Percentiles rank a stretch among this genome's conserved stretches.
Evolutionary conservation across 1,139 yeast species (phyloP).

Genomic region (Taphrina communis): DNA sequence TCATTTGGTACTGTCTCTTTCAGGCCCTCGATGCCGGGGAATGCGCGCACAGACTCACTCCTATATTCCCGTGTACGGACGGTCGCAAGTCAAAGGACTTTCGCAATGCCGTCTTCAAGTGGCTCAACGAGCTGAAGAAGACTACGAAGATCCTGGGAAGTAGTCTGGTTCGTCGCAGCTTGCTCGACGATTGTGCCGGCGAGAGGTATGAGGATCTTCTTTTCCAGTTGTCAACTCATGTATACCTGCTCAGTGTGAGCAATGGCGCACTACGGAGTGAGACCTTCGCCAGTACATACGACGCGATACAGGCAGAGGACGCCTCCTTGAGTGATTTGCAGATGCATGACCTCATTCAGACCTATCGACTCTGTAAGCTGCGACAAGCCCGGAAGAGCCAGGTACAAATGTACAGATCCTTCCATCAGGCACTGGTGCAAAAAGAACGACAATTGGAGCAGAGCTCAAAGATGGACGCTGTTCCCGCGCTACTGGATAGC

Average conservation of each 20-base stretch:
- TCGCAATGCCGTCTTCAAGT: constrained; percentile 21
- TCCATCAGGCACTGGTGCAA: not conserved
- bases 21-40: not conserved
- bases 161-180: constrained; percentile 21
- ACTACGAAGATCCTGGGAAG: not conserved
- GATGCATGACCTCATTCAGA: constrained; percentile 17
- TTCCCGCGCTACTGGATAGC: no score
- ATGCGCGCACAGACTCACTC: not conserved
- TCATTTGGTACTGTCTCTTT: constrained; percentile 15
- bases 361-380: constrained; percentile 20
- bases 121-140: constrained; percentile 26
- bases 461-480: not conserved
- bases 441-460: not conserved
- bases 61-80: constrained; percentile 11
- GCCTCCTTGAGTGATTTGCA: constrained; percentile 1
- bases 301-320: not conserved
- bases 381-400: not conserved
- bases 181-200: constrained; percentile 29
- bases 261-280: not conserved
- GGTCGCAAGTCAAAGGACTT: constrained; percentile 22
- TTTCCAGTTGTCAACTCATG: constrained; percentile 4
- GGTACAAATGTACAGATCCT: not conserved
- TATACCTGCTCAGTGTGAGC: not conserved
- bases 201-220: constrained; percentile 30
- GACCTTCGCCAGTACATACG: not conserved